A percentile compares a stretch with the other conserved stretches of the same genome.
Evolutionary conservation across 192 early-diverging fungal genomes (phyloP).

Genomic region (Coemansia javaensis): DNA sequence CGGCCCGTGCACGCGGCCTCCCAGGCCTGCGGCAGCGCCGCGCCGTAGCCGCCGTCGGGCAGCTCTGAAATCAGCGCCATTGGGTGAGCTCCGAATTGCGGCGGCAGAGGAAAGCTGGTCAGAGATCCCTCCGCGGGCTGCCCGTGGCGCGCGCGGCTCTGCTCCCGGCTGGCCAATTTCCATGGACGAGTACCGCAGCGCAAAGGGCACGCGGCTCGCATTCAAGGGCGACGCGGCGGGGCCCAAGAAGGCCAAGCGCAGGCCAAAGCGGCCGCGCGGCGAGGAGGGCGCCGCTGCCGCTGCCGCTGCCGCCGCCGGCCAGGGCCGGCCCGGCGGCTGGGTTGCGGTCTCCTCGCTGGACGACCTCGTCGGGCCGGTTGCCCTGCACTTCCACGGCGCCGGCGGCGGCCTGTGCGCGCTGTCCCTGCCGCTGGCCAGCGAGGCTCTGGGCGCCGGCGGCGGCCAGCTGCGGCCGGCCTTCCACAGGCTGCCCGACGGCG

Average conservation of each 20-base stretch:
- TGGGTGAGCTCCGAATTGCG: no score
- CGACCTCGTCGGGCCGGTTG: constrained; percentile 27
- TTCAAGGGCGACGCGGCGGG: constrained; percentile 20
- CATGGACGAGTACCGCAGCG: constrained; percentile 21
- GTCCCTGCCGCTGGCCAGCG: constrained; percentile 6
- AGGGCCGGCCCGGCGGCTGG: constrained; percentile 8
- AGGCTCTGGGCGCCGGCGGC: background rate
- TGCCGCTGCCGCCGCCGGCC: background rate
- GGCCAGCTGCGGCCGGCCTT: constrained; percentile 2
- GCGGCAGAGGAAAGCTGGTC: no score
- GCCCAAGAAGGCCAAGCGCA: constrained; percentile 3
- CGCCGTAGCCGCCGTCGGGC: constrained; percentile 1
- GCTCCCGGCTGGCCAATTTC: background rate
- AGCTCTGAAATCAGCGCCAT: constrained; percentile 39
- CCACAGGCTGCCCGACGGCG: background rate
- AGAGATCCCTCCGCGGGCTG: no score
- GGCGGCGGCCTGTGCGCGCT: constrained; percentile 5
- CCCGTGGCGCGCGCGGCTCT: background rate
- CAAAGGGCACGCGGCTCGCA: constrained; percentile 15
- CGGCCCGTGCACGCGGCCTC: constrained; percentile 25
- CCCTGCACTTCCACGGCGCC: constrained; percentile 11
- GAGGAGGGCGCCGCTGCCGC: no score
- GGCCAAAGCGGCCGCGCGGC: background rate
- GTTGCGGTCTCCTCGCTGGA: constrained; percentile 11
- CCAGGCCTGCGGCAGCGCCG: constrained; percentile 27